A percentile compares a stretch with the other conserved stretches of the same genome.
phyloP scores from a whole-genome alignment of 2,329 filamentous ascomycete species.

The Xylariaceae sp. region DNA sequence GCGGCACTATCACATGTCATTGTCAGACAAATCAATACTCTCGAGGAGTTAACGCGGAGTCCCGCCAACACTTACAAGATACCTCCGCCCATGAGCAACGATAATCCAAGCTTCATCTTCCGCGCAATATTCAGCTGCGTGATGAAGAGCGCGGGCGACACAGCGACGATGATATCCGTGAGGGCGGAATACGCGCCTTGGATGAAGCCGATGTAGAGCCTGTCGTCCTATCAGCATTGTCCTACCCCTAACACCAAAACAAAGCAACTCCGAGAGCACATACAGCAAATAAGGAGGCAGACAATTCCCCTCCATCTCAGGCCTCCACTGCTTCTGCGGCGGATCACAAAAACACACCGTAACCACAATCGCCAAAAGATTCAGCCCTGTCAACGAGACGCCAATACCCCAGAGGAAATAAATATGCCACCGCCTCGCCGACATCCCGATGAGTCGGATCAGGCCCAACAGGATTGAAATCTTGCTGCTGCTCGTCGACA shows the following conservation, averaged over 20 bases:
- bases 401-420: conserved; percentile 5
- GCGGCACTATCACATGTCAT: conserved; percentile 1
- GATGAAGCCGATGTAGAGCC: conserved; percentile 2
- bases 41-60: no score
- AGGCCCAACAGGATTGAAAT: conserved; percentile 12
- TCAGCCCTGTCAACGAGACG: conserved; percentile 1
- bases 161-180: conserved; percentile 8
- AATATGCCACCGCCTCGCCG: conserved; percentile 9
- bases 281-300: neutral
- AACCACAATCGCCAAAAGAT: conserved; percentile 4
- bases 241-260: no score
- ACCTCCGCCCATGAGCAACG: conserved; percentile 11
- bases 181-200: conserved; percentile 13
- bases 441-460: conserved; percentile 10
- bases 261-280: no score
- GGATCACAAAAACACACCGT: conserved; percentile 12
- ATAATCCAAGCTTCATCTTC: conserved; percentile 10
- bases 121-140: conserved; percentile 7
- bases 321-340: conserved; percentile 12
- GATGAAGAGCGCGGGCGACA: conserved; percentile 10
- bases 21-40: neutral
- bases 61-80: conserved; percentile 1
- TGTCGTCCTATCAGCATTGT: neutral
- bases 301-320: conserved; percentile 5
- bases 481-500: conserved; percentile 10